Evolutionary conservation across 345 rosid genomes (phyloP).

Genomic region (Acer saccharum): DNA sequence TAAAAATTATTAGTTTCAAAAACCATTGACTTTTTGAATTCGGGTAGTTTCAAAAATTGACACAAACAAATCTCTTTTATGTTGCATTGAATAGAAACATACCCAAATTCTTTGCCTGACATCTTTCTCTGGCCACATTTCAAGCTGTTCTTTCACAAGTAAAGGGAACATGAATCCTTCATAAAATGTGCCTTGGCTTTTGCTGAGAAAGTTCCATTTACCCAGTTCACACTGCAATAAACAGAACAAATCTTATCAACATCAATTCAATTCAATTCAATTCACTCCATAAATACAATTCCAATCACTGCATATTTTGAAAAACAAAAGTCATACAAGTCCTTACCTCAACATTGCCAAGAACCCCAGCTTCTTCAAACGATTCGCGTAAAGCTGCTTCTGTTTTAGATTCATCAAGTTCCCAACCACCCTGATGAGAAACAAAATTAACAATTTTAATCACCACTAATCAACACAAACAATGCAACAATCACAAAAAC

Average conservation of each 20-base stretch:
- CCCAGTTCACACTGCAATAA: slow-evolving; percentile 64
- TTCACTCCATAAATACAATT: background rate
- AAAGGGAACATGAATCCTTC: slow-evolving; percentile 96
- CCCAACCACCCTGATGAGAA: slow-evolving; percentile 83
- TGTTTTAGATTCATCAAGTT: slow-evolving; percentile 77
- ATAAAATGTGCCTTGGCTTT: slow-evolving; percentile 67
- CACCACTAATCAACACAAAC: background rate
- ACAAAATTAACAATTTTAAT: background rate
- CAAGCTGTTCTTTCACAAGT: slow-evolving; percentile 72
- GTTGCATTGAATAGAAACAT: slow-evolving; percentile 13
- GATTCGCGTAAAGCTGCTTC: slow-evolving; percentile 84
- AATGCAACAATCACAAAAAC: background rate
- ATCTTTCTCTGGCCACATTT: slow-evolving; percentile 78
- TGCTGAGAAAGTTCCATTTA: slow-evolving; percentile 80
- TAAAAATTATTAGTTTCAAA: too few relatives aligned
- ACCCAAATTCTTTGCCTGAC: slow-evolving; percentile 76
- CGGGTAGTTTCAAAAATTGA: background rate
- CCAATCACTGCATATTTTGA: background rate
- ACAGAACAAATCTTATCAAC: background rate
- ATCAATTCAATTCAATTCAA: background rate
- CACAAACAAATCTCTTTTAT: too few relatives aligned
- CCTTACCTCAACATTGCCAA: slow-evolving; percentile 71
- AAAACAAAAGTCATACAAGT: background rate
- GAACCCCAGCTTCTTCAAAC: slow-evolving; percentile 86
- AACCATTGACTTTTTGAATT: background rate